These are phyloP conservation scores for Terfezia boudieri DNA, from an alignment of 495 filamentous ascomycete genomes.

Conservation along the genomic window DNA sequence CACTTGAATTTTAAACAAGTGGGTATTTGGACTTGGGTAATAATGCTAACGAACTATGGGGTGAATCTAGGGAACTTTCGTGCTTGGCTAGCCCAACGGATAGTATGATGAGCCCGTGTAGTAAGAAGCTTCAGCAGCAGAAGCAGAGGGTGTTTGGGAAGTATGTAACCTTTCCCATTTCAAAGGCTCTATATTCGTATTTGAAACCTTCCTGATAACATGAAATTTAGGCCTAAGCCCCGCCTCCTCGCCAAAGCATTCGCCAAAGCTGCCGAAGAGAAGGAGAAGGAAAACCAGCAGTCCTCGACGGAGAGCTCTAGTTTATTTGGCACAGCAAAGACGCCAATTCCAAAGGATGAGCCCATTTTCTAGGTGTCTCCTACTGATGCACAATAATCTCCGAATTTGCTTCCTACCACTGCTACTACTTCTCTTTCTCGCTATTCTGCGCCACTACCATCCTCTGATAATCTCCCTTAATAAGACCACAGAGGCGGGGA, in stretches of 20 bases:
- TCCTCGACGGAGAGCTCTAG: slow-evolving; percentile 3
- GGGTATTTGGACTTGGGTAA: no score
- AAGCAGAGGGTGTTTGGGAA: slow-evolving; percentile 43
- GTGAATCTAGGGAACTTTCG: slow-evolving; percentile 17
- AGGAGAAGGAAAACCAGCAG: slow-evolving; percentile 9
- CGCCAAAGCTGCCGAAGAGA: background rate
- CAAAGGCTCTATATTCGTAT: background rate
- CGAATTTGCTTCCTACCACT: no score
- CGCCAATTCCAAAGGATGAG: background rate
- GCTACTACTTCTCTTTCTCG: no score
- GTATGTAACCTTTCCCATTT: slow-evolving; percentile 6
- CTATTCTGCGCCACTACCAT: no score
- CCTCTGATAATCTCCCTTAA: no score
- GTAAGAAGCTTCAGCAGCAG: slow-evolving; percentile 43
- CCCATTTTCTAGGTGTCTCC: background rate
- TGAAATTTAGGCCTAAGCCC: slow-evolving; percentile 3
- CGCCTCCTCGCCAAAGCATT: slow-evolving; percentile 11
- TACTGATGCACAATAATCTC: background rate
- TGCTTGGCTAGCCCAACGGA: slow-evolving; percentile 49
- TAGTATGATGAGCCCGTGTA: slow-evolving; percentile 49
- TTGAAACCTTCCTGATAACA: background rate
- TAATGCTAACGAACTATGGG: no score
- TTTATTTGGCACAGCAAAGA: slow-evolving; percentile 5
- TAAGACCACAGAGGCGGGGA: no score
- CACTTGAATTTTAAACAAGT: no score